Conservation (phyloP, 306 rosid genomes). For the Styphnolobium japonicum region DNA sequence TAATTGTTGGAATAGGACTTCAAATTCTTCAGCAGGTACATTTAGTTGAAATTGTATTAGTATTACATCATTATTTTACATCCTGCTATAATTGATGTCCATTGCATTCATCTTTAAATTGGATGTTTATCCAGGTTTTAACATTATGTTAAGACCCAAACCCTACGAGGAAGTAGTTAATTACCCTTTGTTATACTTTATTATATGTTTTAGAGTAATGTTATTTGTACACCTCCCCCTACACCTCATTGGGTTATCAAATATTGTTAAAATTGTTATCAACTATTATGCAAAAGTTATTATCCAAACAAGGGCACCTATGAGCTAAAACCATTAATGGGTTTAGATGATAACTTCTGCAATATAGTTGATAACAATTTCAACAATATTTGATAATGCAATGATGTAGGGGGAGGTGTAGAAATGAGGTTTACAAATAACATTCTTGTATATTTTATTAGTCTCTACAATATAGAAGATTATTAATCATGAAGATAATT, state of each 20-base stretch:
- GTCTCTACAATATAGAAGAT: not conserved
- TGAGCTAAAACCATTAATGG: too few species aligned
- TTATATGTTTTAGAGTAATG: not conserved
- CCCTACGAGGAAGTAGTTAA: not conserved
- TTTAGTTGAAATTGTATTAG: not conserved
- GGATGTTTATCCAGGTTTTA: not conserved
- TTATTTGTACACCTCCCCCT: too few species aligned
- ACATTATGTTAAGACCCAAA: not conserved
- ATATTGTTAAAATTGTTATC: too few species aligned
- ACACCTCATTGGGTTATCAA: too few species aligned
- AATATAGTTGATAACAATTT: too few species aligned
- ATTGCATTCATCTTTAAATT: slow-evolving; percentile 9
- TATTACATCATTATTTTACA: not conserved
- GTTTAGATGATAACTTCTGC: too few species aligned
- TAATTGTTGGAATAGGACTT: slow-evolving; percentile 81
- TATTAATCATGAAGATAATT: not conserved
- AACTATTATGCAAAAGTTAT: too few species aligned
- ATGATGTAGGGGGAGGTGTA: too few species aligned
- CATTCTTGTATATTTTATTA: slow-evolving; percentile 12
- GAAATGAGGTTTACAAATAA: too few species aligned
- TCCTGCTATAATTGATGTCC: slow-evolving; percentile 11
- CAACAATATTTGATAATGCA: too few species aligned
- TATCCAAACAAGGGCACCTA: too few species aligned
- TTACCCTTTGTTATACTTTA: not conserved
- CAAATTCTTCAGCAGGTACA: slow-evolving; percentile 97